phyloP scores from a whole-genome alignment of 2,329 filamentous ascomycete species.

The Torrubiellomyces zombiae region DNA sequence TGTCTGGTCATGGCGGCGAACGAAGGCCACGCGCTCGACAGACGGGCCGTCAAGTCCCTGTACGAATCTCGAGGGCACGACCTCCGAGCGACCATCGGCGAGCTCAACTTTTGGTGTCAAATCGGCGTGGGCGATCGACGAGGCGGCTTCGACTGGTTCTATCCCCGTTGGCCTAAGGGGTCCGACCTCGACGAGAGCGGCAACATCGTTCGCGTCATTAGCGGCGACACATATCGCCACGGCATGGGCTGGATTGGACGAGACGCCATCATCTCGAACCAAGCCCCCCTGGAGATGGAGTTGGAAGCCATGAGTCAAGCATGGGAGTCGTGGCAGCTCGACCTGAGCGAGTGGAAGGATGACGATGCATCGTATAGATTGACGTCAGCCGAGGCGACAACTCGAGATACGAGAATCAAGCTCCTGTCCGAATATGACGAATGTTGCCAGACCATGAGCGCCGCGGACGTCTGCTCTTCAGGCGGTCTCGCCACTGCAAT shows the following conservation, averaged over 20 bases:
- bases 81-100: conserved; percentile 63
- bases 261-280: conserved; percentile 30
- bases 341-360: conserved; percentile 44
- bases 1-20: conserved; percentile 68
- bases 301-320: conserved; percentile 47
- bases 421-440: too few relatives aligned
- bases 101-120: conserved; percentile 94
- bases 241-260: conserved; percentile 66
- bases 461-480: conserved; percentile 43
- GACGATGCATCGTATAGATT: too few relatives aligned
- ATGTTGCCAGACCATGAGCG: conserved; percentile 45
- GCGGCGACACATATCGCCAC: conserved; percentile 56
- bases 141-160: conserved; percentile 81
- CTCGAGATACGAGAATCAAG: too few relatives aligned
- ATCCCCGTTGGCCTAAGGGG: conserved; percentile 58
- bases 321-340: conserved; percentile 52
- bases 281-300: conserved; percentile 27
- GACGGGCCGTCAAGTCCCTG: conserved; percentile 49
- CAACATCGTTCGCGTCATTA: conserved; percentile 59
- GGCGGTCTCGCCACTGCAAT: conserved; percentile 26
- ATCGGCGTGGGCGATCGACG: conserved; percentile 82
- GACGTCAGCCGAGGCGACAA: too few relatives aligned
- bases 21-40: conserved; percentile 67
- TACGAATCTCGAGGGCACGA: conserved; percentile 56
- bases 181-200: conserved; percentile 51